Percentiles rank a stretch among this genome's conserved stretches.
These are phyloP conservation scores for Lasiodiplodia citricola DNA, from an alignment of 2,329 filamentous ascomycete species.

Conservation along the genomic window DNA sequence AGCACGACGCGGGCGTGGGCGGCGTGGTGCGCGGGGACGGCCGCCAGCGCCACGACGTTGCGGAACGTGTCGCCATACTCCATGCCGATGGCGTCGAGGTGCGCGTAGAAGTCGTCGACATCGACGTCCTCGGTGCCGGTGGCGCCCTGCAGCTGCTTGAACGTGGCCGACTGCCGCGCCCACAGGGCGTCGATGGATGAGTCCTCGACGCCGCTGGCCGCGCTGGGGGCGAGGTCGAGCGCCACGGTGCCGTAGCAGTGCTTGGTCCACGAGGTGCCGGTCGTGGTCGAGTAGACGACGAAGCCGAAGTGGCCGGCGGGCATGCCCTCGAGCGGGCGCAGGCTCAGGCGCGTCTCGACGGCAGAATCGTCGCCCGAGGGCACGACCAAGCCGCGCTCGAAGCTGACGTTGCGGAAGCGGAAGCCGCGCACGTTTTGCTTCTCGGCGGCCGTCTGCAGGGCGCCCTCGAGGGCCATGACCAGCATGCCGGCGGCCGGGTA, in stretches of 20 bases:
- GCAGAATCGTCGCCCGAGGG: not conserved
- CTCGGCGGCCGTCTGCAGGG: slow-evolving; percentile 28
- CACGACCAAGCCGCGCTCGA: not conserved
- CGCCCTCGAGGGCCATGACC: slow-evolving; percentile 42
- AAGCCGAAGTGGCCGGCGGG: not conserved
- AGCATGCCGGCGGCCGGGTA: slow-evolving; percentile 43
- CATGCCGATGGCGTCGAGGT: not conserved
- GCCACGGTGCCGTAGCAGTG: no score
- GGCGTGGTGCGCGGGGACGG: not conserved
- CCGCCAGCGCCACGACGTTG: slow-evolving; percentile 1
- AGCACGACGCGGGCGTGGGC: not conserved
- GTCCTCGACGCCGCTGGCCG: no score
- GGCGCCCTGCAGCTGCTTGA: not conserved
- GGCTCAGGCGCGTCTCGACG: not conserved
- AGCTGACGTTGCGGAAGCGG: slow-evolving; percentile 3
- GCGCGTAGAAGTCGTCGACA: slow-evolving; percentile 4
- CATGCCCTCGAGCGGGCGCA: not conserved
- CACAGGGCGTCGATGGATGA: not conserved
- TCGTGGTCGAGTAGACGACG: no score
- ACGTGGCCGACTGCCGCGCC: not conserved
- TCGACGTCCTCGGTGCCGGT: not conserved
- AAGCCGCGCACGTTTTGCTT: slow-evolving; percentile 5
- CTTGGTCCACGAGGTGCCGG: no score
- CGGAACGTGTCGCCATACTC: slow-evolving; percentile 5
- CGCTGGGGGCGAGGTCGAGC: no score